These are phyloP conservation scores for Violaceomyces palustris DNA, from an alignment of 1,284 basidiomycete genomes.

Conservation along the genomic window DNA sequence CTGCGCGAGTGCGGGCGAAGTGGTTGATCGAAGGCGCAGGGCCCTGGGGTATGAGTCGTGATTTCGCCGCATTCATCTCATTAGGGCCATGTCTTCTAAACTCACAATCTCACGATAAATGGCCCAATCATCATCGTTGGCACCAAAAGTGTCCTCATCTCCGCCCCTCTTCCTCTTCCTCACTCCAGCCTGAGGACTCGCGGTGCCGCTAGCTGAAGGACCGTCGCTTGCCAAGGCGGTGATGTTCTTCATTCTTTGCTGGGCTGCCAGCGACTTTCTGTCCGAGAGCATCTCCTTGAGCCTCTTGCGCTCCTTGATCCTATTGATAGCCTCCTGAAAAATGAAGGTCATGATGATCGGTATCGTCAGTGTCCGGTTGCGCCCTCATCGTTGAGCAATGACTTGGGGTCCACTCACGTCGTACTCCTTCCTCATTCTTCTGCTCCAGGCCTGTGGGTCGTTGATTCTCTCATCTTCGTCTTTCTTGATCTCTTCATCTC, in stretches of 20 bases:
- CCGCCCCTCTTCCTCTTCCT: slow-evolving; percentile 40
- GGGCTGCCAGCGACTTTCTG: slow-evolving; percentile 88
- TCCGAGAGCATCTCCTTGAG: slow-evolving; percentile 78
- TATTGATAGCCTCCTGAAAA: slow-evolving; percentile 69
- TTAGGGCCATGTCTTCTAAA: too few relatives aligned
- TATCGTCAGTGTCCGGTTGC: too few relatives aligned
- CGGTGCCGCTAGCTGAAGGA: slow-evolving; percentile 10
- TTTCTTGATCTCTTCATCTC: slow-evolving; percentile 64
- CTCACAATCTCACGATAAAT: slow-evolving; percentile 97
- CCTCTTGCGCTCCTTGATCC: slow-evolving; percentile 78
- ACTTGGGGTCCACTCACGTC: too few relatives aligned
- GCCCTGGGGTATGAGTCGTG: too few relatives aligned
- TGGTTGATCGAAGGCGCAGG: too few relatives aligned
- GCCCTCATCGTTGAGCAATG: too few relatives aligned
- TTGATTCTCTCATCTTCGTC: slow-evolving; percentile 70
- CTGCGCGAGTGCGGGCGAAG: too few relatives aligned
- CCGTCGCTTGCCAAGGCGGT: slow-evolving; percentile 75
- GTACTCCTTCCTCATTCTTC: slow-evolving; percentile 37
- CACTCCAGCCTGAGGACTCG: slow-evolving; percentile 9
- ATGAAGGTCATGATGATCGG: too few relatives aligned
- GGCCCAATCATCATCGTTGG: slow-evolving; percentile 93
- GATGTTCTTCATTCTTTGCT: slow-evolving; percentile 95
- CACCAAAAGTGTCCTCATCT: slow-evolving; percentile 86
- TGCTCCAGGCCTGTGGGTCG: slow-evolving; percentile 40
- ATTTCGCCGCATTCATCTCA: background rate